phyloP scores from a whole-genome alignment of 495 filamentous ascomycete genomes.

The Amniculicola lignicola region DNA sequence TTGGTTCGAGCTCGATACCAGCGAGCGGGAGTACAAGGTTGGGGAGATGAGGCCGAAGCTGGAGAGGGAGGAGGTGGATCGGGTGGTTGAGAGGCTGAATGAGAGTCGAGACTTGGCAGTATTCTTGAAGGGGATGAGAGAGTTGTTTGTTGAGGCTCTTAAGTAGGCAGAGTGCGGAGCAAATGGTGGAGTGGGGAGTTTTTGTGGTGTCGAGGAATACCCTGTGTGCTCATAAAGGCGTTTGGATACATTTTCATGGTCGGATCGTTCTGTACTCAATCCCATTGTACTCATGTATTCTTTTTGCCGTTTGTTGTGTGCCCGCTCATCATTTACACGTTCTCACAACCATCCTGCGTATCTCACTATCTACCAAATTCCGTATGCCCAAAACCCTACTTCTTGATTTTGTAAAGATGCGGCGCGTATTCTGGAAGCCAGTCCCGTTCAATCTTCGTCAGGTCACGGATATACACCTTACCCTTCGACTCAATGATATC shows the following conservation, averaged over 20 bases:
- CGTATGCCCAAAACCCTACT: slow-evolving; percentile 7
- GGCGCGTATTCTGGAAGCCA: slow-evolving; percentile 90
- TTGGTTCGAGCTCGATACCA: slow-evolving; percentile 87
- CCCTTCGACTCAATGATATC: slow-evolving; percentile 88
- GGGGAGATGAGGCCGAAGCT: slow-evolving; percentile 70
- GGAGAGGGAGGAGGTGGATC: slow-evolving; percentile 67
- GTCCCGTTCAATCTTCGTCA: slow-evolving; percentile 84
- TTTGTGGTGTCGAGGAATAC: too few relatives aligned
- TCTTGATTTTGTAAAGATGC: slow-evolving; percentile 63
- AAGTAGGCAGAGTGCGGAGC: slow-evolving; percentile 43
- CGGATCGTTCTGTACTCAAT: too few relatives aligned
- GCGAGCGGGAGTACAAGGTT: slow-evolving; percentile 78
- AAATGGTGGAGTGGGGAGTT: too few relatives aligned
- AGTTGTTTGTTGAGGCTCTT: slow-evolving; percentile 65
- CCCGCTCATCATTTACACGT: background rate
- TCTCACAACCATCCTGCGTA: background rate
- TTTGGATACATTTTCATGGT: too few relatives aligned
- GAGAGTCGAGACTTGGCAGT: slow-evolving; percentile 76
- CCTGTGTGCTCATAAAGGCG: too few relatives aligned
- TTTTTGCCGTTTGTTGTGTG: too few relatives aligned
- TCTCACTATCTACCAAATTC: background rate
- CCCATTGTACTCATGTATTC: too few relatives aligned
- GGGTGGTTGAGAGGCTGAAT: slow-evolving; percentile 71
- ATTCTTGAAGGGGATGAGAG: slow-evolving; percentile 89
- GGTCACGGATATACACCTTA: slow-evolving; percentile 88